Conservation (phyloP, 192 early-diverging fungal species). For the Chytriomyces sp. region DNA sequence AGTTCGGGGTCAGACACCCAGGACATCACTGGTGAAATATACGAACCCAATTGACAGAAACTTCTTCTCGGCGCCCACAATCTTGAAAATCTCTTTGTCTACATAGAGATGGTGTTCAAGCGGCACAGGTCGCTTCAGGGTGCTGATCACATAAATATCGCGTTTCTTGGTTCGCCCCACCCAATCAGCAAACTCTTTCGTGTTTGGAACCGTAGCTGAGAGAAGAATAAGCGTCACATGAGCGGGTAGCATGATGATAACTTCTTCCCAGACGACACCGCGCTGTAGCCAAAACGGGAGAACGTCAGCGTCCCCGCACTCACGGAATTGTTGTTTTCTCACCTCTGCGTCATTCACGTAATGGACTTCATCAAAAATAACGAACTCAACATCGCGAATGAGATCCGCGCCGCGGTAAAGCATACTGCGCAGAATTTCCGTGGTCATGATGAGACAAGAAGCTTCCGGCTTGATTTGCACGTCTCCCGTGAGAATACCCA, state of each 20-base stretch:
- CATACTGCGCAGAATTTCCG: constrained; percentile 97
- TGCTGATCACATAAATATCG: constrained; percentile 97
- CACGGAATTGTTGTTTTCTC: background rate
- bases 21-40: too few relatives aligned
- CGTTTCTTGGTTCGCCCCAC: constrained; percentile 98
- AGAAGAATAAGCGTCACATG: constrained; percentile 94
- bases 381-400: constrained; percentile 97
- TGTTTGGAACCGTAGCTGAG: constrained; percentile 97
- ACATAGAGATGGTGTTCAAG: constrained; percentile 93
- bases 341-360: constrained; percentile 93
- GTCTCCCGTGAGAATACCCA: constrained; percentile 97
- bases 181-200: constrained; percentile 99
- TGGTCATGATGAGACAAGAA: constrained; percentile 98
- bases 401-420: constrained; percentile 95
- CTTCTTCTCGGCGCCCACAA: constrained; percentile 79
- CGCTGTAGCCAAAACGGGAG: constrained; percentile 44
- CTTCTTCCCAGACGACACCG: constrained; percentile 99
- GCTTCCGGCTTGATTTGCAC: constrained; percentile 96
- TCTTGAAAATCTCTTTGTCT: constrained; percentile 81
- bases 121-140: constrained; percentile 88
- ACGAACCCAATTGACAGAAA: constrained; percentile 63
- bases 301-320: background rate
- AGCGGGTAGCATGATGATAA: constrained; percentile 97
- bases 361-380: constrained; percentile 99
- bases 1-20: background rate